Evolutionary conservation across 352 stramenopile genomes (phyloP), one percentile per base, ranked within the genome.

Genomic region (Globisporangium spinosum): DNA sequence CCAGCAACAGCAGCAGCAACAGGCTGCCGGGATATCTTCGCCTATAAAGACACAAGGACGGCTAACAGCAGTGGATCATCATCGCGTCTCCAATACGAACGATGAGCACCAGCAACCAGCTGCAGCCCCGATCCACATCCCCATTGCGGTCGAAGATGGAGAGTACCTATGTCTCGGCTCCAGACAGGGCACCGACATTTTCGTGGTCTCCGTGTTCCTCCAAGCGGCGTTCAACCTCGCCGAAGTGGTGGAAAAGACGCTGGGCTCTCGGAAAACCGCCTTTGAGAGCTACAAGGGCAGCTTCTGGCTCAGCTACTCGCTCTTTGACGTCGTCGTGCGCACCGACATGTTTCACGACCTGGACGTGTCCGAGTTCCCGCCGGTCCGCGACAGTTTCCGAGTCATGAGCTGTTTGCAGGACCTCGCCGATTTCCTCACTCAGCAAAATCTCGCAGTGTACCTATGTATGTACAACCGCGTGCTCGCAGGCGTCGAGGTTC

Each of bases 241-340:
- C 0, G 25, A 68, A 43, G 58, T 72, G 10, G 64, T 73, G 7
- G 49, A 66, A 23, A 55, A 4, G 4, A 53, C 64, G 2, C 27
- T 73, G 13, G 58, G 64, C 25, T 47, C 35, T 22, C 25, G 32
- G n/a, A 53, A 58, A 59, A 23, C 32, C 20, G 35, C 29, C 20
- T 17, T 62, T n/a, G 60, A 70, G 40, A 51, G 54, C 4, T 61
- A 67, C 69, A 35, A 23, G 10, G 32, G 56, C 12, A 85, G 86
- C 17, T 91, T 90, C 56, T 95, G 87, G 87, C 73, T 95, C 45
- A 92, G 83, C 58, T 95, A 95, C 62, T 93, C 85, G 27, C 73
- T 95, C 3, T 95, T 95, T 60, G 85, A 89, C 40, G 77, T 95
- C 15, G 80, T 95, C 17, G 85, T 95, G 8, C 87, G 92, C 59